Evolutionary conservation across 1,284 basidiomycete species (phyloP), one percentile per base, ranked within the genome.

Genomic region (Salmacisia buchloeana): DNA sequence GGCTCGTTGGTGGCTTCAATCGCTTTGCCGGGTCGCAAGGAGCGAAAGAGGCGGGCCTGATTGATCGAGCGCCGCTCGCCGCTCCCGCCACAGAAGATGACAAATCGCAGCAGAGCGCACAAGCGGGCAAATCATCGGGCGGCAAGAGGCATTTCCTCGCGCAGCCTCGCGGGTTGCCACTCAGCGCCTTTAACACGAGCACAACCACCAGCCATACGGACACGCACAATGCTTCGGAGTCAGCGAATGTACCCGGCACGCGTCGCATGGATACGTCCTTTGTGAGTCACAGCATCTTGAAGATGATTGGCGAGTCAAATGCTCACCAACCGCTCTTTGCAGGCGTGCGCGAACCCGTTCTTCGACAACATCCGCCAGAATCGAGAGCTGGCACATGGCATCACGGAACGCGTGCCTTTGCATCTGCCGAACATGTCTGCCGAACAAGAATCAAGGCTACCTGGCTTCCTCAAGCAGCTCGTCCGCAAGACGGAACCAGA

Each of bases 301-400:
- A 21, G 6, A 45, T 21, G 10, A 46, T 9, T 46, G 43, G 7
- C 23, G 25, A 52, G 12, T 68, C 69, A 67, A 63, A 5, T 23
- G 27, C 13, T 41, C 49, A 12, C n/a, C 3, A 27, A 43, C 31
- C 7, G 23, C 2, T 35, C 13, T 13, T n/a, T 18, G 23, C 60
- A 54, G 60, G 61, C 67, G 1, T 69, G 68, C n/a, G 72, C 76
- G 31, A 82, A 82, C 49, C 82, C 82, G 0, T 82, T 82, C 73
- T 82, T 93, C 72, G 93, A 98, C 81, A 89, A 91, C 73, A 91
- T 98, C 72, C 89, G 94, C 34, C 94, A 98, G 81, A 96, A 97
- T 75, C 81, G 89, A 18, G 94, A 98, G 82, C 85, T 96, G 36
- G 86, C 87, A 12, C 88, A 91, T 60, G 91, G 91, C 9, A 82